Base-by-base conservation (phyloP, 1,139 yeast genomes). In the Pichia sp. region DNA sequence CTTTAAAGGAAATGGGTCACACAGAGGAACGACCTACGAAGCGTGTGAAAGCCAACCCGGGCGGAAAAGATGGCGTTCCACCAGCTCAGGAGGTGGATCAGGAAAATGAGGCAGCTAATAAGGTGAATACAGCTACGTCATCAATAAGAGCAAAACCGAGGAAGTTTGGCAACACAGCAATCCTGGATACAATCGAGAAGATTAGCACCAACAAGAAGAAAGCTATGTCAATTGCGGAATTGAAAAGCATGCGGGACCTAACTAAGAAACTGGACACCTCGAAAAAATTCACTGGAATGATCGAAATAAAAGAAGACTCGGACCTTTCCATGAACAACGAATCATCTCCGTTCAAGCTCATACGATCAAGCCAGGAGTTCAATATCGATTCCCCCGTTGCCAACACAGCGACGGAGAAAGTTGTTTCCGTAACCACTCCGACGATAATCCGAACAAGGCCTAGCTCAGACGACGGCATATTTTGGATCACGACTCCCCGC, bases 401-500 rank as follows among this genome's bases (percentile, higher is more conserved):
- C 2, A 53, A 36, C 2, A 36, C 38, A 36, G 14, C 41, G 24
- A 24, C 46, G 4, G 10, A 38, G 8, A 29, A 17, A 17, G 34
- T 36, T 36, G 40, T 36, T 6, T 36, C 40, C n/a, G 40, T 12
- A 1, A 33, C 48, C 6, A 41, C 54, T 1, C 57, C 56, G 27
- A 46, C 20, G 3, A n/a, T 47, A 8, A 6, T 34, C 10, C 58
- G 59, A 31, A 30, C 46, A 12, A 56, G 55, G 42, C 63, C 56
- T 14, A 63, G 68, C 36, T 65, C 71, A 1, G 72, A 68, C 51
- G 71, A 68, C 52, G 67, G 64, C 17, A 67, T 68, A n/a, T 67
- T 65, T 50, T 68, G 72, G 72, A 67, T 67, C 3, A 58, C 61
- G 24, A 66, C 71, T 0, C 70, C 71, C 1, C 50, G 33, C n/a